Conservation (phyloP, 2,329 filamentous ascomycete species). For the Colletotrichum tofieldiae region DNA sequence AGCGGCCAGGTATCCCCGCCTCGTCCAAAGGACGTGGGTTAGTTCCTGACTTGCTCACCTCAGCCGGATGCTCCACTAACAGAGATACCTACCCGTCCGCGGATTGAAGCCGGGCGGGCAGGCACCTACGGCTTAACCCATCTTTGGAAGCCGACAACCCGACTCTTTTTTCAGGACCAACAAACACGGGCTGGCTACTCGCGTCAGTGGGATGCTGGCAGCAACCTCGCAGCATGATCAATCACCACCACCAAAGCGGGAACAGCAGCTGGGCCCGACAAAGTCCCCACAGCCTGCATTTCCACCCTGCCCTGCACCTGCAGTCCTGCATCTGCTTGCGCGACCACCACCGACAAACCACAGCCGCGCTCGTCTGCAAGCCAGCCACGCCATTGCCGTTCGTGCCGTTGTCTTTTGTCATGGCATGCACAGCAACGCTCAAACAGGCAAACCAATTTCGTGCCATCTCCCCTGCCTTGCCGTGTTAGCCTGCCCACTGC, state of each 20-base stretch:
- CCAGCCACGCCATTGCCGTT: conserved; percentile 29
- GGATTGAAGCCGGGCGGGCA: not conserved
- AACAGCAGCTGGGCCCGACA: conserved; percentile 2
- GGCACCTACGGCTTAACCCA: not conserved
- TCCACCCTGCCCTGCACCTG: conserved; percentile 10
- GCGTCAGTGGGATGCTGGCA: not conserved
- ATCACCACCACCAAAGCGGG: conserved; percentile 22
- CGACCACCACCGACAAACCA: conserved; percentile 2
- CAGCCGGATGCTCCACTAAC: not conserved
- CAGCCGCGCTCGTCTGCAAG: conserved; percentile 28
- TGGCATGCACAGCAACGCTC: conserved; percentile 8
- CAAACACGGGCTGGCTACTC: not conserved
- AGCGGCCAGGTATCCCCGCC: not conserved
- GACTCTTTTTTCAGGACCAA: not conserved
- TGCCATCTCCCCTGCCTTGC: conserved; percentile 8
- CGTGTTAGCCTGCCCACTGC: conserved; percentile 10
- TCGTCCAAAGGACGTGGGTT: not conserved
- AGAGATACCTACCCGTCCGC: not conserved
- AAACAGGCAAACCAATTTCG: conserved; percentile 6
- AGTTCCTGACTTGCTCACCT: not conserved
- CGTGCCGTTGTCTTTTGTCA: conserved; percentile 32
- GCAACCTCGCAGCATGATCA: conserved; percentile 13
- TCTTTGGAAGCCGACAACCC: conserved; percentile 4
- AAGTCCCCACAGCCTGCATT: not conserved
- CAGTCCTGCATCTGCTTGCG: conserved; percentile 4